Conservation (phyloP, 257 asterid species). For the Solanum rostratum region DNA sequence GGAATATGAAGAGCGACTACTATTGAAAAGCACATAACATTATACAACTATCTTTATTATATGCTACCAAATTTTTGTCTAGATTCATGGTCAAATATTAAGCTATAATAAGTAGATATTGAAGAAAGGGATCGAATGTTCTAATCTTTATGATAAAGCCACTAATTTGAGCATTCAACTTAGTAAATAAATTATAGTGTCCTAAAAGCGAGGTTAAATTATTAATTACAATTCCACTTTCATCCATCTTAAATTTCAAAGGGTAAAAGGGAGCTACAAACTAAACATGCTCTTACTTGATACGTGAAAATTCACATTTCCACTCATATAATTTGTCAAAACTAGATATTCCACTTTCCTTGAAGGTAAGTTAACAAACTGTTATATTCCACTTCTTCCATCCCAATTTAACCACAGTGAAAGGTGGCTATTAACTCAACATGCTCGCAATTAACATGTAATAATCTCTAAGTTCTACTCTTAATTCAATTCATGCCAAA, state of each 20-base stretch:
- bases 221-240: neutral
- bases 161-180: neutral
- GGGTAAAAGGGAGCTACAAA: neutral
- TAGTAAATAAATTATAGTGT: neutral
- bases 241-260: neutral
- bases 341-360: neutral
- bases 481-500: neutral
- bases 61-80: neutral
- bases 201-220: neutral
- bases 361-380: neutral
- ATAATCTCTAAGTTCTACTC: neutral
- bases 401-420: neutral
- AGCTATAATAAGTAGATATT: neutral
- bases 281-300: neutral
- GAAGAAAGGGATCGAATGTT: neutral
- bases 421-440: neutral
- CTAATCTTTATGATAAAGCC: neutral
- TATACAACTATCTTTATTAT: no score
- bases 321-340: neutral
- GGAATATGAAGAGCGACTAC: no score
- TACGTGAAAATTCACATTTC: neutral
- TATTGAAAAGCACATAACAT: no score
- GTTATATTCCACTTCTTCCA: neutral
- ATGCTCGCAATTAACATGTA: neutral
- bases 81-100: neutral